These are phyloP conservation scores for Saturnispora besseyi DNA, from an alignment of 805 yeast species.

Conservation along the genomic window DNA sequence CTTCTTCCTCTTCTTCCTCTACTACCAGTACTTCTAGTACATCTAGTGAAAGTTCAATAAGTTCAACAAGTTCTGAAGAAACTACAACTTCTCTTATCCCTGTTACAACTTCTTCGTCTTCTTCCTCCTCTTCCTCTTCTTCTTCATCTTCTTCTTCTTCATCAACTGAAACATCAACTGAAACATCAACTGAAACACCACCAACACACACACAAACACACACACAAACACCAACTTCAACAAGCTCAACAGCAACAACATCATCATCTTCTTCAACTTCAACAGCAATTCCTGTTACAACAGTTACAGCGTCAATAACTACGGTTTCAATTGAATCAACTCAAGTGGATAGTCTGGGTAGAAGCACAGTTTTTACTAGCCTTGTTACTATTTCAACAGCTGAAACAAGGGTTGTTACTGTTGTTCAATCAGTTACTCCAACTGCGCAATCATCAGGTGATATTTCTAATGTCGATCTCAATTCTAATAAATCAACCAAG, in stretches of 20 bases:
- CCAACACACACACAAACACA: constrained; percentile 8
- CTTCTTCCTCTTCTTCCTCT: constrained; percentile 13
- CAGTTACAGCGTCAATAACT: constrained; percentile 14
- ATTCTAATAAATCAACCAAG: constrained; percentile 6
- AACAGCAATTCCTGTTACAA: constrained; percentile 16
- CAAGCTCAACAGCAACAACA: constrained; percentile 9
- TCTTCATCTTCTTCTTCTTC: constrained; percentile 12
- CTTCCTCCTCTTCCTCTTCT: constrained; percentile 12
- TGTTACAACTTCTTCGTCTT: constrained; percentile 13
- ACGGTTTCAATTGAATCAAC: constrained; percentile 12
- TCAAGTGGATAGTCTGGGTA: constrained; percentile 5
- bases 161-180: constrained; percentile 9
- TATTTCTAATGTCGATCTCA: constrained; percentile 4
- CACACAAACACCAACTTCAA: constrained; percentile 6
- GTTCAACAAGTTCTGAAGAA: constrained; percentile 6
- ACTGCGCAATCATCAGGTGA: constrained; percentile 13
- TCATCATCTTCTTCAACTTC: constrained; percentile 12
- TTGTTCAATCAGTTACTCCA: constrained; percentile 20
- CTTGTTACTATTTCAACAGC: constrained; percentile 14
- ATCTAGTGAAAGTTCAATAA: not conserved
- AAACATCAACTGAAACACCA: constrained; percentile 10
- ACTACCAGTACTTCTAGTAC: too few species aligned
- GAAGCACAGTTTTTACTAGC: constrained; percentile 7
- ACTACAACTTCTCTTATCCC: constrained; percentile 9
- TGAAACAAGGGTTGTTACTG: constrained; percentile 18